Evolutionary conservation across 192 early-diverging fungal genomes (phyloP), one percentile per base, ranked within the genome.

Genomic region (Gonapodya prolifera): DNA sequence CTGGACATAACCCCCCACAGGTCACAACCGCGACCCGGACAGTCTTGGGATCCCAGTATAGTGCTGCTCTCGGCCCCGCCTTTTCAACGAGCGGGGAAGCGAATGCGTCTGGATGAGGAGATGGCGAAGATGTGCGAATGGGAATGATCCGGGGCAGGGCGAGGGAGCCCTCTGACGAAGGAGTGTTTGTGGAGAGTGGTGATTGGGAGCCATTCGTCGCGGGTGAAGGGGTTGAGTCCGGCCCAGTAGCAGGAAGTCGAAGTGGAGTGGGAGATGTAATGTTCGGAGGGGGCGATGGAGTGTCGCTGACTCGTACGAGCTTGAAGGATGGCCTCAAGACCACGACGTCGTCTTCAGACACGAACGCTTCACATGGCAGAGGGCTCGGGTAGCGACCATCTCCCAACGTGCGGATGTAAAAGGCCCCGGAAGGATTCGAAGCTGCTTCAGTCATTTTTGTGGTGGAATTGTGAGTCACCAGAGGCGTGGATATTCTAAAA

Each of bases 21-120:
- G 75, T 34, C 1, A 75, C 29, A 35, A 75, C 13, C 2, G 2
- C 29, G 34, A 75, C 29, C 23, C 28, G 31, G 31, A 35, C 28
- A 0, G 35, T 35, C 69, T 76, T 33, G 34, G 80, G 80, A 30
- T 80, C 69, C 75, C 74, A 81, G 75, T 70, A 81, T 31, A 81
- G 1, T 31, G 45, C 1, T 35, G 74, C 2, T 33, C 80, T 45
- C 13, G 80, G 78, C 1, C 80, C 80, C 13, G 80, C 78, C 1
- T 75, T 29, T 33, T 81, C 80, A 69, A 81, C 45, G 8, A 61
- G 45, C 8, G 45, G 45, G 8, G 45, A 61, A 16, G 45, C 45
- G 23, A 61, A 61, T 23, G 45, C 8, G 45, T 61, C 45, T 16
- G 8, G 23, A 23, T 16, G 45, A 8, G 45, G 45, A 61, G 45